Base-by-base conservation (phyloP, 371 early-diverging fungal species). In the Umbelopsis sp. region DNA sequence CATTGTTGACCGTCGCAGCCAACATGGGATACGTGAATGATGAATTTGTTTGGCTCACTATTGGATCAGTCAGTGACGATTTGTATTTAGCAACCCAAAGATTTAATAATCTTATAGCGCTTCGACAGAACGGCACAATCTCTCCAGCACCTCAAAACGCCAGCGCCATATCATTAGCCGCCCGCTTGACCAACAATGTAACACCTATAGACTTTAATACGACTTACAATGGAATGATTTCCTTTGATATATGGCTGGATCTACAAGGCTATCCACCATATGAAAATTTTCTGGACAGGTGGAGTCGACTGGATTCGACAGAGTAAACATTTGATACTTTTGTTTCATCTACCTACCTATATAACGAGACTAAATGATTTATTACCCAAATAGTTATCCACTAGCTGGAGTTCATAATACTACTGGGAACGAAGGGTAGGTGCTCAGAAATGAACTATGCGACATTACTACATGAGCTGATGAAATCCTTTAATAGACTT, bases 151-250 rank as follows among this genome's bases (percentile, higher is more conserved):
- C 38, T 11, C 44, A 64, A 29, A 65, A 63, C 16, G 71, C 77
- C 10, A 70, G 70, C 50, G 77, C 82, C 18, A 64, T 79, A 6
- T 63, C 65, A 66, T 74, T 76, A 10, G 72, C 75, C 8, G 83
- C 80, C 22, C 35, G 71, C 37, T 65, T 63, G 12, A 72, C 80
- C 4, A 18, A 44, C 7, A 35, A 69, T 50, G 24, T 74, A 11
- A 67, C 48, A 18, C 72, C 70, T 0, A 79, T 83, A 29, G 66
- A 73, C 20, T 83, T 68, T 18, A 75, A 80, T 57, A 24, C 66
- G 8, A 78, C 82, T 0, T 78, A 85, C 71, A 74, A 84, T 25
- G 83, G 83, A 10, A 71, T 83, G 3, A 80, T 83, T 44, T 65
- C 65, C 2, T 75, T 83, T 57, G 72, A 76, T n/a, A 38, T 68